Conservation (phyloP, 2,329 filamentous ascomycete species). For the Stemphylium lycopersici region DNA sequence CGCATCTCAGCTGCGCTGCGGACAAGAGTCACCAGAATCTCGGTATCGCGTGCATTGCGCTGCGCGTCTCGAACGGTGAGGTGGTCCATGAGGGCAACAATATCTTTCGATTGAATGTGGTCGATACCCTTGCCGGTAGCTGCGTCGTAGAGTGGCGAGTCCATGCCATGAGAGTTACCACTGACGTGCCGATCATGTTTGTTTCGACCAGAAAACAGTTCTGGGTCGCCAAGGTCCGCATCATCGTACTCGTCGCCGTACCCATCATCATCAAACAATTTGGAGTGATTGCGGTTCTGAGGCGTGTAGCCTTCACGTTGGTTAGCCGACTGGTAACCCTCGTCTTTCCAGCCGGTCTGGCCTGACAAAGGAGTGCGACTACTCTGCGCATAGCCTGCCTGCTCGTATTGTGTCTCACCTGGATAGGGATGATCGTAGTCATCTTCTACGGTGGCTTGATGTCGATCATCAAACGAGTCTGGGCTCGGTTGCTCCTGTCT, state of each 20-base stretch:
- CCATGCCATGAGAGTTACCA: constrained; percentile 90
- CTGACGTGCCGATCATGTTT: constrained; percentile 72
- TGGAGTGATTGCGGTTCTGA: constrained; percentile 53
- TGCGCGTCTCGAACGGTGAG: constrained; percentile 96
- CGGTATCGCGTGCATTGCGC: constrained; percentile 92
- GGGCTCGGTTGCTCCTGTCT: constrained; percentile 37
- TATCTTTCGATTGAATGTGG: constrained; percentile 92
- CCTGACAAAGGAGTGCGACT: constrained; percentile 48
- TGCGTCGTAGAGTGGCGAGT: constrained; percentile 87
- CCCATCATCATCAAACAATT: constrained; percentile 62
- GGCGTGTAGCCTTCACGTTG: constrained; percentile 60
- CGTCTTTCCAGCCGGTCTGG: constrained; percentile 69
- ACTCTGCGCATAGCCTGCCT: constrained; percentile 37
- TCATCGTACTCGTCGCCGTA: constrained; percentile 59
- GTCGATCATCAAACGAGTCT: constrained; percentile 33
- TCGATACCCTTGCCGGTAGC: constrained; percentile 87
- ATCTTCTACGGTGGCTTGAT: constrained; percentile 48
- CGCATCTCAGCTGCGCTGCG: constrained; percentile 96
- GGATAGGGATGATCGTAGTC: constrained; percentile 43
- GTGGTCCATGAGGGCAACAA: constrained; percentile 97
- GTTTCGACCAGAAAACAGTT: constrained; percentile 53
- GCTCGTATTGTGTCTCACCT: constrained; percentile 45
- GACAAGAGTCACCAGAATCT: constrained; percentile 93
- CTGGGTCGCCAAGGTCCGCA: constrained; percentile 49
- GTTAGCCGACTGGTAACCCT: constrained; percentile 87